A percentile compares a stretch with the other conserved stretches of the same genome.
These are phyloP conservation scores for Thyridium curvatum DNA, from an alignment of 2,329 filamentous ascomycete species.

Conservation along the genomic window DNA sequence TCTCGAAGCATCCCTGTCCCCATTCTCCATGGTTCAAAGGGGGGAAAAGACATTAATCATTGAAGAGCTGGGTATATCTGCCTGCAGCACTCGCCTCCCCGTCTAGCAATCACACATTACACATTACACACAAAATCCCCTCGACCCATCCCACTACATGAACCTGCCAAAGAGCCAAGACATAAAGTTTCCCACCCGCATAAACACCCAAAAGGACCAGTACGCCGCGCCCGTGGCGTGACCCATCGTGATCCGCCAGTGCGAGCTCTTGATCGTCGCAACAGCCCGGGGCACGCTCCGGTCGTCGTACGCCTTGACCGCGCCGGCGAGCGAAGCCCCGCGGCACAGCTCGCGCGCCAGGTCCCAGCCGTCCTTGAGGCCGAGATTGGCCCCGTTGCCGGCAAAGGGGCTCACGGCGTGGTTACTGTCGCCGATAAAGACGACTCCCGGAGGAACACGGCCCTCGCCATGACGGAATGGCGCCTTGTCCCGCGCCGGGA, in stretches of 20 bases:
- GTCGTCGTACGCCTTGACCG: conserved; percentile 17
- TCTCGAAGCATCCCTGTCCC: too few species aligned
- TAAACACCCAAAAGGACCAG: not conserved
- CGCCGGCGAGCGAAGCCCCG: conserved; percentile 10
- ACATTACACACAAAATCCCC: too few species aligned
- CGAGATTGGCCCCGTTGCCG: conserved; percentile 30
- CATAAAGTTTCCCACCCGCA: not conserved
- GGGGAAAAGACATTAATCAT: too few species aligned
- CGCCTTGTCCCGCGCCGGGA: conserved; percentile 28
- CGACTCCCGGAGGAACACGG: conserved; percentile 10
- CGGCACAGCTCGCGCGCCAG: conserved; percentile 21
- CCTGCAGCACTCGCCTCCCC: too few species aligned
- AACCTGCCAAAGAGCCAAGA: not conserved
- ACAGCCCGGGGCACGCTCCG: conserved; percentile 15
- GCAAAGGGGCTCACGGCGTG: conserved; percentile 31
- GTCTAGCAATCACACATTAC: too few species aligned
- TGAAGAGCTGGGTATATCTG: too few species aligned
- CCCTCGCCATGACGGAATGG: conserved; percentile 21
- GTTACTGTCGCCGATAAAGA: conserved; percentile 32
- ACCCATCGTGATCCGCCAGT: conserved; percentile 1
- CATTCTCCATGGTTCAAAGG: too few species aligned
- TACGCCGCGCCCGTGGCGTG: conserved; percentile 1
- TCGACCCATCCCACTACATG: too few species aligned
- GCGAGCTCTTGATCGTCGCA: conserved; percentile 6
- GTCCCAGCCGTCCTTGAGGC: conserved; percentile 27